Conservation (phyloP, 352 stramenopile genomes). For the Phytophthora pseudosyringae region DNA sequence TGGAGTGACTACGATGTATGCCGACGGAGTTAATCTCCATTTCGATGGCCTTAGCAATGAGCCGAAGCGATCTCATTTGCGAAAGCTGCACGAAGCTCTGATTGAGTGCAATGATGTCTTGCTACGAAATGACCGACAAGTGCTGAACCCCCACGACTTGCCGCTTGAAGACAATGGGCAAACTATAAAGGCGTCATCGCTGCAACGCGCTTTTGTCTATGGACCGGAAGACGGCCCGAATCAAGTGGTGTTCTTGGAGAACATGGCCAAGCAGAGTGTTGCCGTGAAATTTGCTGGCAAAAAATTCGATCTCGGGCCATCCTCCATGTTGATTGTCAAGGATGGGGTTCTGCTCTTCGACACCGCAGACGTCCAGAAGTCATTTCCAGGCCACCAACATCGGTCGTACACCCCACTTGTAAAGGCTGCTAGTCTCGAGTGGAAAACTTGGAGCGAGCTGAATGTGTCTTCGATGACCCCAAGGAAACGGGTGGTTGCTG, state of each 20-base stretch:
- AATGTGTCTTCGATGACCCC: conserved; percentile 33
- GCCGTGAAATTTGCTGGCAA: conserved; percentile 43
- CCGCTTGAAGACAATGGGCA: conserved; percentile 4
- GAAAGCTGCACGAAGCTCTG: conserved; percentile 60
- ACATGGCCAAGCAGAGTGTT: conserved; percentile 37
- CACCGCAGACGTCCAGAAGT: conserved; percentile 54
- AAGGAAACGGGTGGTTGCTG: conserved; percentile 45
- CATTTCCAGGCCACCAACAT: conserved; percentile 47
- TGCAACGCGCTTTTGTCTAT: conserved; percentile 63
- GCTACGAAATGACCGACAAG: conserved; percentile 54
- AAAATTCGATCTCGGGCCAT: conserved; percentile 45
- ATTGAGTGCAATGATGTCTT: conserved; percentile 66
- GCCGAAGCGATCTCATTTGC: conserved; percentile 71
- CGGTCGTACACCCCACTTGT: conserved; percentile 56
- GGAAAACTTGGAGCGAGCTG: conserved; percentile 63
- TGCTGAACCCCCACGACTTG: conserved; percentile 47
- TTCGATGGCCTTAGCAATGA: conserved; percentile 74
- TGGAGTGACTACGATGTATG: conserved; percentile 78
- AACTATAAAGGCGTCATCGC: conserved; percentile 12
- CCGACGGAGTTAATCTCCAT: conserved; percentile 72
- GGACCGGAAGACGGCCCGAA: conserved; percentile 22
- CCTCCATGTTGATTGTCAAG: conserved; percentile 62
- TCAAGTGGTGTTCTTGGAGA: conserved; percentile 65
- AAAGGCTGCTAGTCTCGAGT: conserved; percentile 35
- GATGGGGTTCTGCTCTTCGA: conserved; percentile 54